Percentiles rank a stretch among this genome's conserved stretches.
These are phyloP conservation scores for Penicillium freii DNA, from an alignment of 2,329 filamentous ascomycete species.

Conservation along the genomic window DNA sequence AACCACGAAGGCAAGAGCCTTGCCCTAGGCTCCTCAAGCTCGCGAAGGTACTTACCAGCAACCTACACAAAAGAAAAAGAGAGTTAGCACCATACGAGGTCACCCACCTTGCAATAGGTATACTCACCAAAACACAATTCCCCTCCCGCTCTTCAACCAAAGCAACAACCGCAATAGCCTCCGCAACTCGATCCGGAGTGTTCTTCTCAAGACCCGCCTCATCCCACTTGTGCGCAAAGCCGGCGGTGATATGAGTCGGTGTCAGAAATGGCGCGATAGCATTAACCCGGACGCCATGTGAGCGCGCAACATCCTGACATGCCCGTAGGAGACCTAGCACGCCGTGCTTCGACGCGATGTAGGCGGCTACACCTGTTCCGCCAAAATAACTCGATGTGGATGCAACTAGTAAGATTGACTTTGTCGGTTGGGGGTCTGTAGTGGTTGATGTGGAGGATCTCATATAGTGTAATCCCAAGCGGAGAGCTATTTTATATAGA, in stretches of 20 bases:
- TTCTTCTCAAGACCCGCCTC: conserved; percentile 44
- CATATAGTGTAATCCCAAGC: conserved; percentile 31
- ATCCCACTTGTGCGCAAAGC: conserved; percentile 41
- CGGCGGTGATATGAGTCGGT: conserved; percentile 45
- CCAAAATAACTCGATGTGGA: conserved; percentile 48
- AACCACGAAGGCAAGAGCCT: conserved; percentile 19
- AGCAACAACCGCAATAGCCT: conserved; percentile 41
- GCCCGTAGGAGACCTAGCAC: conserved; percentile 42
- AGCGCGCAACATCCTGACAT: conserved; percentile 36
- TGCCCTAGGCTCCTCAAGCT: conserved; percentile 18
- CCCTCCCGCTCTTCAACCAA: conserved; percentile 33
- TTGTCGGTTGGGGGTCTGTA: conserved; percentile 15
- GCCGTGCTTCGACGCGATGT: conserved; percentile 47
- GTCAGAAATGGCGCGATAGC: conserved; percentile 52
- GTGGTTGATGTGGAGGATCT: conserved; percentile 10
- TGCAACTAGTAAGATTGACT: conserved; percentile 42
- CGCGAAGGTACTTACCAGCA: conserved; percentile 21
- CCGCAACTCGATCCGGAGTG: conserved; percentile 44
- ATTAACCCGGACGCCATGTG: conserved; percentile 44
- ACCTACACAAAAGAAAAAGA: conserved; percentile 6
- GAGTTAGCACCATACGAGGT: background rate
- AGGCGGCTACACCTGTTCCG: conserved; percentile 44
- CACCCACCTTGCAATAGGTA: background rate
- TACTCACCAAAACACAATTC: conserved; percentile 24
- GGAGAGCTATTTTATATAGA: conserved; percentile 25